These are phyloP conservation scores for Pestalotiopsis sp. DNA, from an alignment of 2,329 filamentous ascomycete genomes.

Conservation along the genomic window DNA sequence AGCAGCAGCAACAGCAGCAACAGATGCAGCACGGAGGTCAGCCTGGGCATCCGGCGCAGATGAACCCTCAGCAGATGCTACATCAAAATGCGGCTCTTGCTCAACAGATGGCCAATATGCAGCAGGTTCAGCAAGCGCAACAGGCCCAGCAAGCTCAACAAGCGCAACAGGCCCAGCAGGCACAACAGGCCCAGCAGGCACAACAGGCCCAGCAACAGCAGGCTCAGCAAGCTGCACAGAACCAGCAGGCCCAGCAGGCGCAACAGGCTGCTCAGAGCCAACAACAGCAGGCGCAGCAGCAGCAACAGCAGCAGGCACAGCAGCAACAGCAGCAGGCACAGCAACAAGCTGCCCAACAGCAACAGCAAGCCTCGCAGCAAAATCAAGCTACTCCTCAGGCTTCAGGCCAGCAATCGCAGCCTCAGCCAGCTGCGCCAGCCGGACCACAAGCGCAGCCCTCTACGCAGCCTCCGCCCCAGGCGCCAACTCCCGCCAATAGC, in stretches of 20 bases:
- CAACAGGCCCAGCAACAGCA: conserved; percentile 20
- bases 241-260: conserved; percentile 4
- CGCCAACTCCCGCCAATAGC: conserved; percentile 24
- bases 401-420: conserved; percentile 21
- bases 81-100: conserved; percentile 30
- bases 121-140: conserved; percentile 36
- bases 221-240: conserved; percentile 9
- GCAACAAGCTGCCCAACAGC: conserved; percentile 16
- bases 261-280: conserved; percentile 32
- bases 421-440: conserved; percentile 22
- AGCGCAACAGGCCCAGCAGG: conserved; percentile 39
- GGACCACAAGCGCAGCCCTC: conserved; percentile 33
- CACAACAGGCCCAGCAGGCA: conserved; percentile 29
- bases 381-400: conserved; percentile 19
- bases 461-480: conserved; percentile 28
- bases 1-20: conserved; percentile 43
- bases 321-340: conserved; percentile 16
- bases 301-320: conserved; percentile 9
- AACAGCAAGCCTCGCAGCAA: conserved; percentile 23
- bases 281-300: conserved; percentile 22
- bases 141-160: conserved; percentile 40
- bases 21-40: conserved; percentile 41
- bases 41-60: conserved; percentile 35
- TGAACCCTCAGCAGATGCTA: conserved; percentile 42
- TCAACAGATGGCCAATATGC: conserved; percentile 22